These are phyloP conservation scores for Gastrolobium villosum DNA, from an alignment of 306 rosid species.

Conservation along the genomic window DNA sequence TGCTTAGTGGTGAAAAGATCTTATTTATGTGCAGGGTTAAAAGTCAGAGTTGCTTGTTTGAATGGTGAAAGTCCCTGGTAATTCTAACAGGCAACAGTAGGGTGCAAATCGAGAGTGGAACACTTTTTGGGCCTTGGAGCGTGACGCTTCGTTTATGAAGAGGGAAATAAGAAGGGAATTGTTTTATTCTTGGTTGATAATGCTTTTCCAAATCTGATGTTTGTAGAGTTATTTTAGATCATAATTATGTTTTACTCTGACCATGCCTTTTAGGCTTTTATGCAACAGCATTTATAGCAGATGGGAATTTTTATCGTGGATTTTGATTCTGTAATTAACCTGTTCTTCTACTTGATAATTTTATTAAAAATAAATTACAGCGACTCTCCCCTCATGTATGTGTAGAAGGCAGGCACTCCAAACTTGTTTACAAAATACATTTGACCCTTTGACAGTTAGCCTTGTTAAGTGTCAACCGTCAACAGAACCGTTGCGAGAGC, in stretches of 20 bases:
- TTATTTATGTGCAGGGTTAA: slow-evolving; percentile 18
- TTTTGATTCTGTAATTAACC: background rate
- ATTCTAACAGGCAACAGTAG: background rate
- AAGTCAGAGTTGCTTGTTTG: no score
- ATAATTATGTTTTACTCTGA: background rate
- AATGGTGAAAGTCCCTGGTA: background rate
- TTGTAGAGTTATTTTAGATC: background rate
- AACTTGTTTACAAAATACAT: background rate
- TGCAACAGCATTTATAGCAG: background rate
- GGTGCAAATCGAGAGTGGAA: background rate
- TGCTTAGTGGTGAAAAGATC: background rate
- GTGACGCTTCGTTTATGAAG: background rate
- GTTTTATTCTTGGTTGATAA: background rate
- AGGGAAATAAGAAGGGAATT: background rate
- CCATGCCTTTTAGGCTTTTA: background rate
- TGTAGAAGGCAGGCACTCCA: background rate
- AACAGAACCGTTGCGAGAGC: background rate
- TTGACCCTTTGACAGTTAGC: background rate
- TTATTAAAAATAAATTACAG: background rate
- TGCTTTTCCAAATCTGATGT: background rate
- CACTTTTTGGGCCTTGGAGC: background rate
- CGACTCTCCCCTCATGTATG: no score
- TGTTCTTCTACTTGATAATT: background rate
- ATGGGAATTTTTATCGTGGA: slow-evolving; percentile 7
- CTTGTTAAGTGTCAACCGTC: background rate